phyloP scores from a whole-genome alignment of 768 basidiomycete genomes.

The Mrakia hoshinonis region DNA sequence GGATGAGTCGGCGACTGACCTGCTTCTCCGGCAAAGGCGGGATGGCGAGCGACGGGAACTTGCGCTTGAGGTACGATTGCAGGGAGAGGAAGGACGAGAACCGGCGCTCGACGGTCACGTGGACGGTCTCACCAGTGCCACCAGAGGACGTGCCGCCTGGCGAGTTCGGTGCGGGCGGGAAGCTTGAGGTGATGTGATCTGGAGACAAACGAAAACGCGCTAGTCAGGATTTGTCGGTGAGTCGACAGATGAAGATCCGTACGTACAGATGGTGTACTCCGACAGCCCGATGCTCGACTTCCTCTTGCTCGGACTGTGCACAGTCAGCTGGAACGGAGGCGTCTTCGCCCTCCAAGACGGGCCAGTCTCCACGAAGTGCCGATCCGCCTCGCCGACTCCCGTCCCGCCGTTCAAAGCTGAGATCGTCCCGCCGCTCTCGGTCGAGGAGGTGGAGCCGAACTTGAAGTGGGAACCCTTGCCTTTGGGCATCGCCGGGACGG shows the following conservation, averaged over 20 bases:
- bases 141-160: not conserved
- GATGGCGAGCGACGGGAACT: conserved; percentile 66
- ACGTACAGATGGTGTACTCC: conserved; percentile 56
- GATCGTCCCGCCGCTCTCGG: not conserved
- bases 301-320: conserved; percentile 73
- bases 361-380: conserved; percentile 24
- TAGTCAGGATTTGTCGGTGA: too few relatives aligned
- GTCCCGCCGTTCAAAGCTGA: not conserved
- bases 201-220: not conserved
- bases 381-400: not conserved
- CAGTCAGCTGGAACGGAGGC: conserved; percentile 61
- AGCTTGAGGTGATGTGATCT: conserved; percentile 64
- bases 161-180: conserved; percentile 34
- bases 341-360: conserved; percentile 66
- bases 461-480: not conserved
- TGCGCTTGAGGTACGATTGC: conserved; percentile 58
- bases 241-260: not conserved
- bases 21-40: conserved; percentile 80
- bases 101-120: conserved; percentile 53
- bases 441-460: not conserved
- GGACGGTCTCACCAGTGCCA: not conserved
- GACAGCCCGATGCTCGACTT: conserved; percentile 54
- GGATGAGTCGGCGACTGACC: not conserved
- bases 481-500: not conserved
- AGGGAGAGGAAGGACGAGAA: conserved; percentile 78